A percentile compares a stretch with the other conserved stretches of the same genome.
phyloP scores from a whole-genome alignment of 1,139 yeast genomes.

The Saccharomyces pastorianus region DNA sequence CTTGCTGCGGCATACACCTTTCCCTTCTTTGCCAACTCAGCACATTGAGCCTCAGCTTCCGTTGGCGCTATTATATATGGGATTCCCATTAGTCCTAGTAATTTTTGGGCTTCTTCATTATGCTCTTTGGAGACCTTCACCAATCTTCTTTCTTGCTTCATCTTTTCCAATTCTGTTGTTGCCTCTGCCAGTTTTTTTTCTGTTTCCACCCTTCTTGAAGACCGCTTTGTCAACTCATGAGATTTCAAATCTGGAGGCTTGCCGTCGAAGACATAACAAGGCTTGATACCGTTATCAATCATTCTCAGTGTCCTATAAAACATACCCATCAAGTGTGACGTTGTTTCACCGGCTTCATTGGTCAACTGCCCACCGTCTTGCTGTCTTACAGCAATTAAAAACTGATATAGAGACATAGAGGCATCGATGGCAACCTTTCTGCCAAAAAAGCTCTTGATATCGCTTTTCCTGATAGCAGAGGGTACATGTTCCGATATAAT shows the following conservation, averaged over 20 bases:
- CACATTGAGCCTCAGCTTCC: slow-evolving; percentile 98
- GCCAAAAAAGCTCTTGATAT: slow-evolving; percentile 81
- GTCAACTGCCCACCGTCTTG: slow-evolving; percentile 93
- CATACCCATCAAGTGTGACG: slow-evolving; percentile 92
- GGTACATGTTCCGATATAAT: slow-evolving; percentile 89
- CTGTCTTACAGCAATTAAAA: slow-evolving; percentile 90
- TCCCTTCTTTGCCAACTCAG: slow-evolving; percentile 79
- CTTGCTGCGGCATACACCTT: slow-evolving; percentile 95
- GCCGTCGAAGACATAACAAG: slow-evolving; percentile 94
- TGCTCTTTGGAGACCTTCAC: slow-evolving; percentile 85
- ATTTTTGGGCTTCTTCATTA: slow-evolving; percentile 82
- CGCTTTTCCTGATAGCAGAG: slow-evolving; percentile 63
- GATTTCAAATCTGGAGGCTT: slow-evolving; percentile 81
- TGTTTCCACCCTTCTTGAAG: slow-evolving; percentile 77
- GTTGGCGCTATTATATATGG: slow-evolving; percentile 92
- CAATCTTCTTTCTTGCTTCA: slow-evolving; percentile 79
- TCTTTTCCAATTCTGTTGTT: slow-evolving; percentile 53
- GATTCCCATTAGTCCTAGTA: slow-evolving; percentile 83
- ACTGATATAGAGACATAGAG: slow-evolving; percentile 90
- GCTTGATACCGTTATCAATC: slow-evolving; percentile 88
- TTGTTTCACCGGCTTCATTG: slow-evolving; percentile 83
- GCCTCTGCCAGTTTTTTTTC: slow-evolving; percentile 45
- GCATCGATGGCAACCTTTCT: slow-evolving; percentile 85
- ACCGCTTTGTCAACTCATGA: slow-evolving; percentile 84
- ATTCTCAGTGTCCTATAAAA: slow-evolving; percentile 85